phyloP scores from a whole-genome alignment of 257 asterid genomes.

The Coffea canephora region DNA sequence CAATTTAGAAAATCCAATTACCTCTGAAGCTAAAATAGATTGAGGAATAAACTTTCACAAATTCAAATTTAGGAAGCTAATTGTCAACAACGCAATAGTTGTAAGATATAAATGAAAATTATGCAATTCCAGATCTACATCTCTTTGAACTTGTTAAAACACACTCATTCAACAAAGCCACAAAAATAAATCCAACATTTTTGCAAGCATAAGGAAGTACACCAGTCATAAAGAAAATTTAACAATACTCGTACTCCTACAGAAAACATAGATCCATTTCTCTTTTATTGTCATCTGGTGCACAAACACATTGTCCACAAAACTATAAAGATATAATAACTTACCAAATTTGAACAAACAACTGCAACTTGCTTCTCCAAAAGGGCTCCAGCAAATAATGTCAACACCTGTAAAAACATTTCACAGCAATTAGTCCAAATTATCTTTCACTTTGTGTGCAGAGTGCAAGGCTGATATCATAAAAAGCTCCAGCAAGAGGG shows the following conservation, averaged over 20 bases:
- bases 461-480: not conserved
- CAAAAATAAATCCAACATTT: not conserved
- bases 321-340: constrained; percentile 15
- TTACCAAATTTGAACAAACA: constrained; percentile 86
- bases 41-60: not conserved
- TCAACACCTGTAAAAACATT: constrained; percentile 56
- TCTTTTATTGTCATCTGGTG: not conserved
- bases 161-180: not conserved
- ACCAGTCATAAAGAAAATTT: not conserved
- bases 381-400: constrained; percentile 81
- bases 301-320: not conserved
- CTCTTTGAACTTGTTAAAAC: not conserved
- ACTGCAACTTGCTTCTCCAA: constrained; percentile 88
- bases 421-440: not conserved
- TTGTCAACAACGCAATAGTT: not conserved
- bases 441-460: not conserved
- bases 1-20: not conserved
- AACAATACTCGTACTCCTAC: not conserved
- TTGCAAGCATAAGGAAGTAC: not conserved
- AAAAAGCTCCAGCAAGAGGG: not conserved
- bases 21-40: not conserved
- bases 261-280: not conserved
- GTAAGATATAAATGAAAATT: not conserved
- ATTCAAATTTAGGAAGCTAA: not conserved
- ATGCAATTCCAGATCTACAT: not conserved